Evolutionary conservation across 1,139 yeast genomes (phyloP).

Genomic region (Yamadazyma atlantica): DNA sequence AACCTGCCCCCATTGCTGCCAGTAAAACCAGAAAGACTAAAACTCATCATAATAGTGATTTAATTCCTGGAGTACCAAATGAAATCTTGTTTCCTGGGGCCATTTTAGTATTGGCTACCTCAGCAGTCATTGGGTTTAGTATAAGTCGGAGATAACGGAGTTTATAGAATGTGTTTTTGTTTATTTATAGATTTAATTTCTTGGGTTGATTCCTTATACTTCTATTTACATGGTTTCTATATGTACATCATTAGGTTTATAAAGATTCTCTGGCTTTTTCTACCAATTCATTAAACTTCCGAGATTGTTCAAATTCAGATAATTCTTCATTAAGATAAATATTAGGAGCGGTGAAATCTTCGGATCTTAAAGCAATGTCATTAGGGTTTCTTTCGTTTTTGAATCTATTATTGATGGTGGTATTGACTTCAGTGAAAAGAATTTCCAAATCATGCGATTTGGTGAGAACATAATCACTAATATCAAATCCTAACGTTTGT

Average conservation of each 20-base stretch:
- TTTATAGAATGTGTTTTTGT: too few relatives aligned
- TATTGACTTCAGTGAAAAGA: constrained; percentile 44
- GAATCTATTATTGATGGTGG: constrained; percentile 49
- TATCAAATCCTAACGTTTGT: constrained; percentile 55
- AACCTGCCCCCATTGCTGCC: constrained; percentile 31
- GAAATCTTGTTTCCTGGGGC: constrained; percentile 65
- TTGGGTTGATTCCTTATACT: background rate
- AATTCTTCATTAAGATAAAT: constrained; percentile 54
- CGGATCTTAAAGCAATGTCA: constrained; percentile 50
- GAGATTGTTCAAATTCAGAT: constrained; percentile 28
- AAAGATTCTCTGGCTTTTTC: constrained; percentile 29
- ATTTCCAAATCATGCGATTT: constrained; percentile 45
- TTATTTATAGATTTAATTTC: background rate
- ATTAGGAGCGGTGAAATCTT: constrained; percentile 41
- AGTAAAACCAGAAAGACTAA: constrained; percentile 9
- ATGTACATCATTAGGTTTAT: constrained; percentile 5
- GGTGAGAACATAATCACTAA: constrained; percentile 65
- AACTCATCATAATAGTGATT: constrained; percentile 19
- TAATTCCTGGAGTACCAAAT: constrained; percentile 59
- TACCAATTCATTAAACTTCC: constrained; percentile 28
- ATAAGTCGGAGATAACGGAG: constrained; percentile 33
- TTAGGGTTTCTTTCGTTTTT: constrained; percentile 70
- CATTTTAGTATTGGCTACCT: constrained; percentile 59
- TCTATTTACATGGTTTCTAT: constrained; percentile 11
- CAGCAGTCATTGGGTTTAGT: constrained; percentile 54